Evolutionary conservation across 2,329 filamentous ascomycete genomes (phyloP).

Genomic region (Penicillium sp.): DNA sequence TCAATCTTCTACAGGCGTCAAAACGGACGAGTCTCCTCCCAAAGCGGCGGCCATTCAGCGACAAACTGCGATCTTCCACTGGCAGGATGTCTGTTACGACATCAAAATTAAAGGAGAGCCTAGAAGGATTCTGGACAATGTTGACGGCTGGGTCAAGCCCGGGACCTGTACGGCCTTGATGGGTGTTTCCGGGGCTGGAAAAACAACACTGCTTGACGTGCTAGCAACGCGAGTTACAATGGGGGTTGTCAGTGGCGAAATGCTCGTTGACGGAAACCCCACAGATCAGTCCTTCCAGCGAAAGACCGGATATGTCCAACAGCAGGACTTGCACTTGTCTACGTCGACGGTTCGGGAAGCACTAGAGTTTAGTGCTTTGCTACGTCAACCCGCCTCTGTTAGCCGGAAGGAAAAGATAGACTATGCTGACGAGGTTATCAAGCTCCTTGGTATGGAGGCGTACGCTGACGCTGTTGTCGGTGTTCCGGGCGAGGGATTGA

Average conservation of each 20-base stretch:
- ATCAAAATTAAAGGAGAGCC: slow-evolving; percentile 51
- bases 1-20: background rate
- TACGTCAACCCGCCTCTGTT: slow-evolving; percentile 74
- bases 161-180: slow-evolving; percentile 56
- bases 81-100: slow-evolving; percentile 56
- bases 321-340: slow-evolving; percentile 73
- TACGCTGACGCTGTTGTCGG: slow-evolving; percentile 86
- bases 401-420: slow-evolving; percentile 70
- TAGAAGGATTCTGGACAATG: slow-evolving; percentile 53
- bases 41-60: background rate
- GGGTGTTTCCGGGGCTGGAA: slow-evolving; percentile 63
- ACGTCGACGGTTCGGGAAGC: slow-evolving; percentile 86
- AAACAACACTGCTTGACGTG: slow-evolving; percentile 59
- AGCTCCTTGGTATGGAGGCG: slow-evolving; percentile 81
- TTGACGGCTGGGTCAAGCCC: slow-evolving; percentile 55
- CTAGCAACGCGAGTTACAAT: slow-evolving; percentile 58
- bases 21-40: background rate
- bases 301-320: slow-evolving; percentile 66
- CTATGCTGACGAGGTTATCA: slow-evolving; percentile 78
- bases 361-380: slow-evolving; percentile 75
- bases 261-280: slow-evolving; percentile 61
- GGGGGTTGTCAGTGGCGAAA: slow-evolving; percentile 64
- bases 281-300: slow-evolving; percentile 58
- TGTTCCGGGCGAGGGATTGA: slow-evolving; percentile 72
- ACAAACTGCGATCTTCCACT: slow-evolving; percentile 40